phyloP scores from a whole-genome alignment of 345 rosid species.

The Trapa bicornis region DNA sequence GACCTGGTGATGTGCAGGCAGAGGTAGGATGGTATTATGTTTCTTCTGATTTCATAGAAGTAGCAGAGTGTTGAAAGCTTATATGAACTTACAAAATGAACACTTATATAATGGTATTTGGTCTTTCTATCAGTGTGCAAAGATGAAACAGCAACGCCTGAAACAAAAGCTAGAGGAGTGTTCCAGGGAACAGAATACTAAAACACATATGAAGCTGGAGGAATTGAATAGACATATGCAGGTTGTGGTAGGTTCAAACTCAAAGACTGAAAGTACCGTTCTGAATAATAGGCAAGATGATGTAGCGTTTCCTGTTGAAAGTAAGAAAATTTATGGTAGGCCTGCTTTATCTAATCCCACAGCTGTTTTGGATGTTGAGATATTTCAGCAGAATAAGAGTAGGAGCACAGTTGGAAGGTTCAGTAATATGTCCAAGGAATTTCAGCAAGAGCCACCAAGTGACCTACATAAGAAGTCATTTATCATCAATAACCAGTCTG shows the following conservation, averaged over 20 bases:
- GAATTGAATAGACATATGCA: conserved; percentile 70
- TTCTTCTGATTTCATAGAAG: conserved; percentile 4
- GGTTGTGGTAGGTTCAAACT: conserved; percentile 31
- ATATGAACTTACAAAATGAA: neutral
- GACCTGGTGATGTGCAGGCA: conserved; percentile 41
- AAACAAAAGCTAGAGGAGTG: conserved; percentile 66
- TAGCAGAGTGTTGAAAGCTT: conserved; percentile 6
- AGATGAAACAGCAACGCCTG: conserved; percentile 61
- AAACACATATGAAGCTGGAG: conserved; percentile 68
- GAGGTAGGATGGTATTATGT: conserved; percentile 24
- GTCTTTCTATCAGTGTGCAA: conserved; percentile 46
- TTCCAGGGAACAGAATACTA: conserved; percentile 75
- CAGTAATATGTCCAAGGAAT: conserved; percentile 18
- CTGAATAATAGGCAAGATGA: conserved; percentile 27
- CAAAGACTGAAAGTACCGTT: conserved; percentile 24
- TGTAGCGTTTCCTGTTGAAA: conserved; percentile 18
- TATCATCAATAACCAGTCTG: conserved; percentile 10
- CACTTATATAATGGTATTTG: conserved; percentile 8
- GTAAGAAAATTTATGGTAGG: conserved; percentile 12
- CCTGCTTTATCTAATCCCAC: conserved; percentile 16
- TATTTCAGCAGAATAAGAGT: conserved; percentile 12
- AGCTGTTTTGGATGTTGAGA: conserved; percentile 10
- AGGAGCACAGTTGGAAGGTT: conserved; percentile 23
- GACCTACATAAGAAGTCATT: conserved; percentile 6
- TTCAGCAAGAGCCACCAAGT: conserved; percentile 21